A percentile compares a stretch with the other conserved stretches of the same genome.
Evolutionary conservation across 768 basidiomycete species (phyloP).

Genomic region (Tylopilus vinaceipallidus): DNA sequence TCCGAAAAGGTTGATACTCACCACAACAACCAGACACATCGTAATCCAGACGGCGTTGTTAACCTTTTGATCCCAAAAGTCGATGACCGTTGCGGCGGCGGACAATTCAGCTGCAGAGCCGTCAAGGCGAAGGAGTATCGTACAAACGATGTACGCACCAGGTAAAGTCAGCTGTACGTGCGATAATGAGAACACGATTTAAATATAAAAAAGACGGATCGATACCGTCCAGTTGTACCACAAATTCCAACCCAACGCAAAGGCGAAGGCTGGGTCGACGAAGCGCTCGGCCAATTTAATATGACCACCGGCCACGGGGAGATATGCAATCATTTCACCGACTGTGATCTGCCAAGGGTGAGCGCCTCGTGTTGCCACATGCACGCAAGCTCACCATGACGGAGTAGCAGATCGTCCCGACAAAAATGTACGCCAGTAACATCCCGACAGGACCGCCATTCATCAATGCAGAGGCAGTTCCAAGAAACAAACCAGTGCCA

Average conservation of each 20-base stretch:
- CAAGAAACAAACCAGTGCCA: constrained; percentile 31
- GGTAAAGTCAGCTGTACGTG: constrained; percentile 14
- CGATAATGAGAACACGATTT: not conserved
- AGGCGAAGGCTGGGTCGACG: constrained; percentile 41
- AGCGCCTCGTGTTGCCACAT: too few species aligned
- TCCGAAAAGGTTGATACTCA: too few species aligned
- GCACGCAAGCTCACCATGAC: too few species aligned
- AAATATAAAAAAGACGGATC: constrained; percentile 7
- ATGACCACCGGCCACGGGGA: constrained; percentile 44
- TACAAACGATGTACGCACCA: constrained; percentile 3
- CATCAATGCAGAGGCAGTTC: constrained; percentile 26
- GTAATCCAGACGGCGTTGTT: constrained; percentile 50
- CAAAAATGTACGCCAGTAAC: too few species aligned
- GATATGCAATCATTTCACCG: constrained; percentile 44
- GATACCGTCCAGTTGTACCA: constrained; percentile 36
- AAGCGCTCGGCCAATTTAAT: constrained; percentile 46
- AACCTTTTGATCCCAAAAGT: constrained; percentile 39
- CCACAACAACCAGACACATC: constrained; percentile 47
- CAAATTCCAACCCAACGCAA: constrained; percentile 39
- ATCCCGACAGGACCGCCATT: too few species aligned
- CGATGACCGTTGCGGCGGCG: constrained; percentile 48
- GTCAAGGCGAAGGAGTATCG: not conserved
- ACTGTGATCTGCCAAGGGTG: constrained; percentile 25
- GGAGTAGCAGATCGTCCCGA: too few species aligned
- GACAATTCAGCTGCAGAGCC: constrained; percentile 37